Percentiles rank a stretch among this genome's conserved stretches.
Evolutionary conservation across 148 eudicot species (phyloP).

Genomic region (Dysphania ambrosioides): DNA sequence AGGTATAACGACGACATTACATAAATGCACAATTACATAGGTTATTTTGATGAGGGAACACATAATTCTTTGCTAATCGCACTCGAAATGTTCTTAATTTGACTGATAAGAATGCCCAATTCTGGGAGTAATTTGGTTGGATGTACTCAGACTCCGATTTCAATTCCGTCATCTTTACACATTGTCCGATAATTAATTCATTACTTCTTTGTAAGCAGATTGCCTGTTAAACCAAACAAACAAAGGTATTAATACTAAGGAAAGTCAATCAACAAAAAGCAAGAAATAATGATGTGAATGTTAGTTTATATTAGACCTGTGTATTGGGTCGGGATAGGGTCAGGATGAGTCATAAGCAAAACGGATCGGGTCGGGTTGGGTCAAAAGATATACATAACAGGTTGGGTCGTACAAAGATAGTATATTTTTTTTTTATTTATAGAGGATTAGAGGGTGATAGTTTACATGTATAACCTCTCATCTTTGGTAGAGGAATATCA

Average conservation of each 20-base stretch:
- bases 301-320: too few relatives aligned
- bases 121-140: slow-evolving; percentile 7
- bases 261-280: background rate
- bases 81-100: slow-evolving; percentile 23
- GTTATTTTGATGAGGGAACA: background rate
- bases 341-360: too few relatives aligned
- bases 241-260: background rate
- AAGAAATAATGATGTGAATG: background rate
- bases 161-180: slow-evolving; percentile 17
- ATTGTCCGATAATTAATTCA: slow-evolving; percentile 11
- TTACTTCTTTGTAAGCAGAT: background rate
- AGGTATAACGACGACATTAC: background rate
- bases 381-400: too few relatives aligned
- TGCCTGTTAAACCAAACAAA: slow-evolving; percentile 19
- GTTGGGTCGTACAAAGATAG: too few relatives aligned
- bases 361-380: too few relatives aligned
- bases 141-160: slow-evolving; percentile 16
- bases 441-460: too few relatives aligned
- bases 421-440: too few relatives aligned
- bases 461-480: too few relatives aligned
- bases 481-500: too few relatives aligned
- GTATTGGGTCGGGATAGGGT: too few relatives aligned
- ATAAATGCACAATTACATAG: background rate
- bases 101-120: slow-evolving; percentile 23
- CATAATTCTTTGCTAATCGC: slow-evolving; percentile 7